Evolutionary conservation across 805 yeast genomes (phyloP), one percentile per base, ranked within the genome.

Genomic region (Kodamaea fukazawae): DNA sequence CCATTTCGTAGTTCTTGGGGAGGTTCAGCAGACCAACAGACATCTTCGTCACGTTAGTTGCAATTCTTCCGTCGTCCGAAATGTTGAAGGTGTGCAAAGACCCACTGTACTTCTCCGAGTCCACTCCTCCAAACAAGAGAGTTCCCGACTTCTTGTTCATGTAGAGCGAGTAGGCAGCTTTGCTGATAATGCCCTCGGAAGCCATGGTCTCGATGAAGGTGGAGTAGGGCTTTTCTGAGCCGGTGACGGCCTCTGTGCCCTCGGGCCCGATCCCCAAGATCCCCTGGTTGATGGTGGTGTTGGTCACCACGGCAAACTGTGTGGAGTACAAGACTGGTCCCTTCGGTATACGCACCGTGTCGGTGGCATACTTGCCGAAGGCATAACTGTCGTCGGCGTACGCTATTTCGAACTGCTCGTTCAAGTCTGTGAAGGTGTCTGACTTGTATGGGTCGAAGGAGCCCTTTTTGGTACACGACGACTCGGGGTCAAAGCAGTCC

Each of bases 51-150:
- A n/a, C n/a, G n/a, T n/a, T n/a, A n/a, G n/a, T n/a, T n/a, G 23
- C 23, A 20, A 8, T 6, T 5, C 8, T 6, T 20, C 23, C 23
- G 8, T 20, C 5, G 5, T 20, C 23, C 7, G 22, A 23, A 9
- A 35, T 29, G 18, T 36, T 35, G 16, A 39, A 36, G 2, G 64
- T 49, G 12, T 46, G 48, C 44, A 72, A 51, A 2, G 50, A 53
- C 12, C 88, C 89, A 0, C 60, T 39, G 57, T 76, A 81, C 58
- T 82, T 83, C 29, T 76, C 69, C 43, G 72, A 75, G 51, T 84
- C 91, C 16, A 80, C 72, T 17, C 83, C 93, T 36, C 93, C 91
- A 63, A 85, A 85, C 32, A 84, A 55, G 14, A 84, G 65, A n/a
- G 70, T 59, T 7, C 69, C 70, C 3, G 45, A 7, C 4, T 7